phyloP scores from a whole-genome alignment of 2,329 filamentous ascomycete species.

The Triangularia verruculosa region DNA sequence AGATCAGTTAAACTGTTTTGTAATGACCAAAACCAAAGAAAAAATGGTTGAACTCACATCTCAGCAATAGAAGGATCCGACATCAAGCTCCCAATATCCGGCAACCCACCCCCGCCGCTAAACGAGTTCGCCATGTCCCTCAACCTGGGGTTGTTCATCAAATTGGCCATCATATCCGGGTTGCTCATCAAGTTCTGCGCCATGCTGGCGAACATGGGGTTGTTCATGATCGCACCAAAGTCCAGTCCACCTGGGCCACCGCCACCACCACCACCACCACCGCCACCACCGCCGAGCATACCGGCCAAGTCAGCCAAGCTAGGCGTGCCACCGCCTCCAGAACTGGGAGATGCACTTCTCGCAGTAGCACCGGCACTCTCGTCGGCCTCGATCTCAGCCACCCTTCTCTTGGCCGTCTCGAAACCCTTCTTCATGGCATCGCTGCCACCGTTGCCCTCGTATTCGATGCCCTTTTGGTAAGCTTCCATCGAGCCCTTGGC shows the following conservation, averaged over 20 bases:
- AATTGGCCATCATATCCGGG: slow-evolving; percentile 82
- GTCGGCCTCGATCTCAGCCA: slow-evolving; percentile 70
- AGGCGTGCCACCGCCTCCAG: slow-evolving; percentile 56
- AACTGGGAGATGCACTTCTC: slow-evolving; percentile 1
- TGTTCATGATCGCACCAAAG: slow-evolving; percentile 83
- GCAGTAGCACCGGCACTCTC: slow-evolving; percentile 38
- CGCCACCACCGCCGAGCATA: slow-evolving; percentile 61
- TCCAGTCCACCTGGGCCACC: slow-evolving; percentile 83
- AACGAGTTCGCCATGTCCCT: slow-evolving; percentile 84
- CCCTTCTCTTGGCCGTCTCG: slow-evolving; percentile 85
- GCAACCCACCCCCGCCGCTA: slow-evolving; percentile 77
- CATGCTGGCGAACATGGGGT: slow-evolving; percentile 98
- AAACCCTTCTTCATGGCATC: slow-evolving; percentile 97
- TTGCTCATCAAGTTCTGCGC: slow-evolving; percentile 97
- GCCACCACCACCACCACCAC: slow-evolving; percentile 55
- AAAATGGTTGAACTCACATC: slow-evolving; percentile 65
- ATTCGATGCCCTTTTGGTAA: slow-evolving; percentile 87
- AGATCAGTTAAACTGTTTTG: background rate
- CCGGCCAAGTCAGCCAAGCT: slow-evolving; percentile 68
- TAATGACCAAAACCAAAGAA: too few relatives aligned
- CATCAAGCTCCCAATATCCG: slow-evolving; percentile 83
- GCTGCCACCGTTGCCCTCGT: slow-evolving; percentile 89
- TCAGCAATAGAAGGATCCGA: slow-evolving; percentile 87
- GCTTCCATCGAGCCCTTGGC: slow-evolving; percentile 91
- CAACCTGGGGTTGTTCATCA: slow-evolving; percentile 92